Conservation (phyloP, 306 rosid species). For the Arachis stenosperma region DNA sequence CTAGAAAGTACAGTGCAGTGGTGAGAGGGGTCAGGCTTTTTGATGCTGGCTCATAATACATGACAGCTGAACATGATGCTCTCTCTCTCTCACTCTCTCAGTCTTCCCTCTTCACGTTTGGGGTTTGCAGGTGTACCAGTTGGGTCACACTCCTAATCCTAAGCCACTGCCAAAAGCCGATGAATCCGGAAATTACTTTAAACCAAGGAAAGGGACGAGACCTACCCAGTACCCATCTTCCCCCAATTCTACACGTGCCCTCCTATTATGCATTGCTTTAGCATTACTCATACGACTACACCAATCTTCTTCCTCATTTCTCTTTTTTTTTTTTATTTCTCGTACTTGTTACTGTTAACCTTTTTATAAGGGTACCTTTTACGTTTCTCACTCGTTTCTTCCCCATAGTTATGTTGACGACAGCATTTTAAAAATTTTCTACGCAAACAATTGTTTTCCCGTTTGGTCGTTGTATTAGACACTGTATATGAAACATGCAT, state of each 20-base stretch:
- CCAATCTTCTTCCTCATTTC: not conserved
- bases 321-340: constrained; percentile 4
- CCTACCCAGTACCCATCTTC: constrained; percentile 1
- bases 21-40: constrained; percentile 37
- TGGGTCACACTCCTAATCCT: constrained; percentile 32
- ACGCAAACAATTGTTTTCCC: too few relatives aligned
- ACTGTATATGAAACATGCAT: not conserved
- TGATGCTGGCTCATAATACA: constrained; percentile 34
- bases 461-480: too few relatives aligned
- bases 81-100: not conserved
- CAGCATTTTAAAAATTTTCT: not conserved
- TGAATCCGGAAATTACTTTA: constrained; percentile 54
- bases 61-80: not conserved
- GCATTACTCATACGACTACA: not conserved
- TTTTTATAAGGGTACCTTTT: not conserved
- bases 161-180: constrained; percentile 53
- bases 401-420: not conserved
- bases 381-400: not conserved
- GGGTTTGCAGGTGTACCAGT: constrained; percentile 33
- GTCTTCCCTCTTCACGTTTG: constrained; percentile 7
- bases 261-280: not conserved
- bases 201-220: constrained; percentile 41
- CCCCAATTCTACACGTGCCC: constrained; percentile 51
- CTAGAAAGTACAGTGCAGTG: constrained; percentile 13
- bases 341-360: constrained; percentile 19